Evolutionary conservation across 2,329 filamentous ascomycete genomes (phyloP).

Genomic region (Aspergillus sp.): DNA sequence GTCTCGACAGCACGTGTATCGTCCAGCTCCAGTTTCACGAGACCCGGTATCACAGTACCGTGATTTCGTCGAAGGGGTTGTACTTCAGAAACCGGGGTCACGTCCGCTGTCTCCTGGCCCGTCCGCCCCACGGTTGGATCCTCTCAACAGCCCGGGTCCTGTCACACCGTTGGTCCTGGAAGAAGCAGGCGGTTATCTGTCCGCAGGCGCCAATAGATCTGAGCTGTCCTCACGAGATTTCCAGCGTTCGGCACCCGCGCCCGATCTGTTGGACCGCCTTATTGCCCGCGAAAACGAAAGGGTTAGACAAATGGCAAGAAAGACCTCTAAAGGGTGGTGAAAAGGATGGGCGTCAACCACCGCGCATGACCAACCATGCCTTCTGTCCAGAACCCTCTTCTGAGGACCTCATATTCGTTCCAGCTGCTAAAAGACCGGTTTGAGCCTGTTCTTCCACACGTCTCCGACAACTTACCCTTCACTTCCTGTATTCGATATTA

Average conservation of each 20-base stretch:
- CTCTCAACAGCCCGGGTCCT: conserved; percentile 46
- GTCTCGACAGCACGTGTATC: conserved; percentile 32
- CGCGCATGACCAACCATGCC: neutral
- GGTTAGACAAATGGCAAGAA: conserved; percentile 28
- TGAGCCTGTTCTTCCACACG: neutral
- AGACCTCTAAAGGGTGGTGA: conserved; percentile 29
- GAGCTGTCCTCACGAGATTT: conserved; percentile 22
- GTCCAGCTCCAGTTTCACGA: conserved; percentile 34
- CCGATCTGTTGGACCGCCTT: conserved; percentile 35
- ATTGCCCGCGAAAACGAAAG: conserved; percentile 36
- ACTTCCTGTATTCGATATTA: conserved; percentile 2
- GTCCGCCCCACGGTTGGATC: conserved; percentile 46
- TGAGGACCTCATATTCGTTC: neutral
- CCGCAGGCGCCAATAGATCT: conserved; percentile 29
- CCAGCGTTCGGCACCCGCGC: conserved; percentile 24
- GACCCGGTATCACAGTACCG: conserved; percentile 43
- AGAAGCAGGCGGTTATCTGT: conserved; percentile 42
- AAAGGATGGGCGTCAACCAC: neutral
- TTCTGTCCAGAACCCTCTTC: neutral
- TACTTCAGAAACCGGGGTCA: conserved; percentile 30
- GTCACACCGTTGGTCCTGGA: conserved; percentile 47
- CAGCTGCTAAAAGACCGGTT: neutral
- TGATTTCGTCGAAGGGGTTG: conserved; percentile 40
- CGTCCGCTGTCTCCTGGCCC: conserved; percentile 32
- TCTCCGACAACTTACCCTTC: neutral